Base-by-base conservation (phyloP, 164 flowering plant genomes). In the Berberis vulgaris region DNA sequence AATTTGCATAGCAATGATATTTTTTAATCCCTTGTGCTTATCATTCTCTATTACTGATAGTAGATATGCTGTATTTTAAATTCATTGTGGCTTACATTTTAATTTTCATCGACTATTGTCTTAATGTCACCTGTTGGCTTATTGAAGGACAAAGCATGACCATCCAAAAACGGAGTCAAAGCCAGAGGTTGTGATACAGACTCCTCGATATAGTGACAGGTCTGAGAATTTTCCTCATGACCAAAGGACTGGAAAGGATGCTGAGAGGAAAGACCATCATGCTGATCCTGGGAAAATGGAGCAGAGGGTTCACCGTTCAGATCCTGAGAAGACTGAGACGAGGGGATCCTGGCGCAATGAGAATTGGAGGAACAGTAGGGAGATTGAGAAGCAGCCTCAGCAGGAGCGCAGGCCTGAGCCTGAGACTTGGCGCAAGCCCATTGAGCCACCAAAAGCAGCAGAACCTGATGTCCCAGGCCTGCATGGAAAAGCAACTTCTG, bases 361-460 rank as follows among this genome's bases (percentile, higher is more conserved):
- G 40, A 78, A 76, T 54, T 7, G 81, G 78, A 75, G 74, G 69
- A 80, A 71, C 64, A 63, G 57, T 13, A 69, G 73, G 70, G 88
- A 85, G 54, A 43, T 61, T 2, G 88, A 84, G 54, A 83, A 76
- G 79, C 82, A 63, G 62, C 84, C 72, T 47, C 86, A 78, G 65
- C 72, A 73, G 70, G 91, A 80, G 68, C 77, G 90, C 65, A 79
- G 63, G 2, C 83, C 78, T 38, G 89, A 93, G 63, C 91, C 98
- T 12, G 98, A 89, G 68, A 85, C 84, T 9, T 89, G 98, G 96
- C 88, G 93, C 45, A 89, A 81, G 70, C 86, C 89, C 12, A 69
- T 70, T 26, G 93, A 84, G 67, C 74, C 72, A 57, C 73, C 76
- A 49, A 80, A 72, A 62, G 75, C 79, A 12, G 54, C 74, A 5